Percentiles rank a stretch among this genome's conserved stretches.
phyloP scores from a whole-genome alignment of 257 asterid genomes.

The Solanum gracilifrons region DNA sequence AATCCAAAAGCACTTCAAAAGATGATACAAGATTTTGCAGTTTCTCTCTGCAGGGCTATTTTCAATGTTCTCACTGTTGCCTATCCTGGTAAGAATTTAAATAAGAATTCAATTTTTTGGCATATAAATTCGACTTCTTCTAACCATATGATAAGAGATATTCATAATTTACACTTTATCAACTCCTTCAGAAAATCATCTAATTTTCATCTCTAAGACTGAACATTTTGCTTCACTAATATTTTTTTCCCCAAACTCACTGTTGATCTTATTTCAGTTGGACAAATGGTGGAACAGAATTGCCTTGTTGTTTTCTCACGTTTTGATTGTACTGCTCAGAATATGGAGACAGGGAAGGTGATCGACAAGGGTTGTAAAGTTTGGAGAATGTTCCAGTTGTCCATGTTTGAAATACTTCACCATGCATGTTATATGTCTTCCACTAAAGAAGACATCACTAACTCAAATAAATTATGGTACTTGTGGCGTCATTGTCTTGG shows the following conservation, averaged over 20 bases:
- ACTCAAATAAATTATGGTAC: background rate
- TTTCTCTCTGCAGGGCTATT: background rate
- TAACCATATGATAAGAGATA: background rate
- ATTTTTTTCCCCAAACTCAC: background rate
- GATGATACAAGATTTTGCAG: background rate
- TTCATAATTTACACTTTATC: background rate
- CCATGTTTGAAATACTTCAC: background rate
- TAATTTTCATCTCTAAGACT: background rate
- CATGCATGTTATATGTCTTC: background rate
- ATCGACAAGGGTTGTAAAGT: background rate
- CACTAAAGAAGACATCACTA: background rate
- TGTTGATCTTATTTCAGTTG: background rate
- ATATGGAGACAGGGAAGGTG: background rate
- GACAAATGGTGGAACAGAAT: background rate
- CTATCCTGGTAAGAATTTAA: background rate
- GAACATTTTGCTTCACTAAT: background rate
- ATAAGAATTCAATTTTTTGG: background rate
- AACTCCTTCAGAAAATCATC: background rate
- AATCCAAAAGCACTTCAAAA: background rate
- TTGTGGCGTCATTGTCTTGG: background rate
- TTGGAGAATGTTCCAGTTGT: background rate
- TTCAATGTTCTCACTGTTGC: background rate
- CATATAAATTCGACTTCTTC: background rate
- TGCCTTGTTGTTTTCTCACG: background rate
- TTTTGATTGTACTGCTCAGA: background rate